Conservation (phyloP, 1,139 yeast species). For the Kodamaea plutei region DNA sequence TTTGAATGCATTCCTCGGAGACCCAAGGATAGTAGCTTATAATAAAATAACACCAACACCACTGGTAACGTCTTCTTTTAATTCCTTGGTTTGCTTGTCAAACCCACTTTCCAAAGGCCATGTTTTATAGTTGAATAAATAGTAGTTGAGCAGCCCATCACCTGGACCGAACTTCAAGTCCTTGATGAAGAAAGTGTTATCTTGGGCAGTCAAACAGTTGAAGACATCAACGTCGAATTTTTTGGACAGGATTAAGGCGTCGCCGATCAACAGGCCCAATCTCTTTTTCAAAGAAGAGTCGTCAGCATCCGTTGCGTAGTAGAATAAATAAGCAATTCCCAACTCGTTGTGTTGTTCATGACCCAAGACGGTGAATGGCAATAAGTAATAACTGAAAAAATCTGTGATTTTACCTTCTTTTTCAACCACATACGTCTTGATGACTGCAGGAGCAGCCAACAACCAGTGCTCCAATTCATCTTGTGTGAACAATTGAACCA, state of each 20-base stretch:
- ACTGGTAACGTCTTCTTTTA: slow-evolving; percentile 54
- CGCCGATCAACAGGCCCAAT: slow-evolving; percentile 57
- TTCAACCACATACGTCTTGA: slow-evolving; percentile 78
- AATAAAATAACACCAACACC: slow-evolving; percentile 89
- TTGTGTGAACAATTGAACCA: slow-evolving; percentile 63
- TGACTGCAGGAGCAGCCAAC: slow-evolving; percentile 56
- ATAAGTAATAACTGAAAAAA: slow-evolving; percentile 80
- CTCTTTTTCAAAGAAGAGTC: slow-evolving; percentile 47
- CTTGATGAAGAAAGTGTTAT: slow-evolving; percentile 76
- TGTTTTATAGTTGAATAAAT: slow-evolving; percentile 84
- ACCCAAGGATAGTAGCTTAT: no score
- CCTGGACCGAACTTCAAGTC: slow-evolving; percentile 89
- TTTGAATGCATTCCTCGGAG: no score
- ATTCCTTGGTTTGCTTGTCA: slow-evolving; percentile 48
- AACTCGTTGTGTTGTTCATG: slow-evolving; percentile 62
- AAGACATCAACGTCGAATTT: slow-evolving; percentile 75
- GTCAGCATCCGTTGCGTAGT: slow-evolving; percentile 70
- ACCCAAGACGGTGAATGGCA: slow-evolving; percentile 82
- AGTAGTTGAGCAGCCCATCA: slow-evolving; percentile 87
- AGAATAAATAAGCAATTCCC: slow-evolving; percentile 84
- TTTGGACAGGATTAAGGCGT: slow-evolving; percentile 77
- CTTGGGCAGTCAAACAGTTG: slow-evolving; percentile 89
- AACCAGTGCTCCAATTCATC: slow-evolving; percentile 85
- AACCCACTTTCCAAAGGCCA: slow-evolving; percentile 81
- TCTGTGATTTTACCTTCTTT: slow-evolving; percentile 71